These are phyloP conservation scores for Talaromyces albobiverticillius DNA, from an alignment of 2,329 filamentous ascomycete species.

Conservation along the genomic window DNA sequence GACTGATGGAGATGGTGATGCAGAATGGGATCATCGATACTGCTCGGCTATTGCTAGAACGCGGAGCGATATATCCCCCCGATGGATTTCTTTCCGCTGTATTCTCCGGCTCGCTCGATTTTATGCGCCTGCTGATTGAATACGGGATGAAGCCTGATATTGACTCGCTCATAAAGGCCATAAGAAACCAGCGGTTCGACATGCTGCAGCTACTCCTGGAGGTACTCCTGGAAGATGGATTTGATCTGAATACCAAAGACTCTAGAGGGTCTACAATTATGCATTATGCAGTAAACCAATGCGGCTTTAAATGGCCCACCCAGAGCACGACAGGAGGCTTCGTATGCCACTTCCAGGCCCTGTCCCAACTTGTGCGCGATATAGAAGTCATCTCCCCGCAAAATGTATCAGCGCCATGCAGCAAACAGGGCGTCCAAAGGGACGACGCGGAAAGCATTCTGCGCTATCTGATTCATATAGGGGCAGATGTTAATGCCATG, in stretches of 20 bases:
- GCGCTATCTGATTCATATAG: neutral
- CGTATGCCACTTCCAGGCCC: neutral
- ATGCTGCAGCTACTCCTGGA: neutral
- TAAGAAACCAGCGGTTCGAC: neutral
- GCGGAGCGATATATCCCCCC: neutral
- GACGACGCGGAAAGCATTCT: neutral
- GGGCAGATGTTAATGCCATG: neutral
- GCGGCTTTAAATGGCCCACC: neutral
- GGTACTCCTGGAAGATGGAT: too few species aligned
- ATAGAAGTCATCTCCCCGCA: too few species aligned
- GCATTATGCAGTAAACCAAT: neutral
- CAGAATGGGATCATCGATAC: neutral
- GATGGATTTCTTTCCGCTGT: neutral
- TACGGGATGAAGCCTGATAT: neutral
- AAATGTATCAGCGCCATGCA: neutral
- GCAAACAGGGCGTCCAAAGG: neutral
- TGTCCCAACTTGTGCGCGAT: too few species aligned
- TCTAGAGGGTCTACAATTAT: neutral
- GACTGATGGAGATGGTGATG: neutral
- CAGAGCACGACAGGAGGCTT: neutral
- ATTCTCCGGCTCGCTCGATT: neutral
- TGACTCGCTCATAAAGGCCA: neutral
- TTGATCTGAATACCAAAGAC: neutral
- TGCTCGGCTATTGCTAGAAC: neutral
- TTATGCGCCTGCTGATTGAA: neutral